phyloP scores from a whole-genome alignment of 306 rosid species.

The Casuarina glauca region DNA sequence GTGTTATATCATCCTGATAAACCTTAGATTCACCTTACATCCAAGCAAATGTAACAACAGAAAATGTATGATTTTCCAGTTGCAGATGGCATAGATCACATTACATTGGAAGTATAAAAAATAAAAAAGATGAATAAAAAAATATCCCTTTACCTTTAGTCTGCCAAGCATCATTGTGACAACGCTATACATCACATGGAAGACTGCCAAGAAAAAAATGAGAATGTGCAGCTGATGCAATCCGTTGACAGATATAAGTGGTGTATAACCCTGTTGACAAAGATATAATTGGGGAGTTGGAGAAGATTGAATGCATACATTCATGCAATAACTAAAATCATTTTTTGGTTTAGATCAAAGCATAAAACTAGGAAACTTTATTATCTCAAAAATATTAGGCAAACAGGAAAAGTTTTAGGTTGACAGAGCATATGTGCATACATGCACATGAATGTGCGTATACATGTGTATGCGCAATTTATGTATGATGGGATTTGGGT shows the following conservation, averaged over 20 bases:
- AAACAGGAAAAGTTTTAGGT: background rate
- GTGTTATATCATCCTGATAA: background rate
- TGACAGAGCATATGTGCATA: background rate
- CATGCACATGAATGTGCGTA: no score
- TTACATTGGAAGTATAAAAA: conserved; percentile 11
- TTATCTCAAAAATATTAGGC: background rate
- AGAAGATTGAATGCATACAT: background rate
- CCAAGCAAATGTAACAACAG: background rate
- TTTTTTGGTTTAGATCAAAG: background rate
- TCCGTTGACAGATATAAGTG: conserved; percentile 71
- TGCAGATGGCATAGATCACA: background rate
- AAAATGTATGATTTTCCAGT: conserved; percentile 1
- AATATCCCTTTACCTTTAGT: conserved; percentile 58
- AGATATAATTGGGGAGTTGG: conserved; percentile 20
- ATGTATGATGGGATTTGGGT: background rate
- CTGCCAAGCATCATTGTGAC: conserved; percentile 98
- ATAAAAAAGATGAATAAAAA: background rate
- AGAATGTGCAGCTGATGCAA: conserved; percentile 96
- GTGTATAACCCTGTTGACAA: conserved; percentile 61
- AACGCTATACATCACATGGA: conserved; percentile 84
- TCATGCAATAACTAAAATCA: background rate
- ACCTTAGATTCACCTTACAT: background rate
- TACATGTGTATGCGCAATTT: no score
- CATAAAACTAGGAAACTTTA: background rate
- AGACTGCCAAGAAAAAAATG: conserved; percentile 86